Evolutionary conservation across 768 basidiomycete species (phyloP).

Genomic region (Glaciozyma antarctica): DNA sequence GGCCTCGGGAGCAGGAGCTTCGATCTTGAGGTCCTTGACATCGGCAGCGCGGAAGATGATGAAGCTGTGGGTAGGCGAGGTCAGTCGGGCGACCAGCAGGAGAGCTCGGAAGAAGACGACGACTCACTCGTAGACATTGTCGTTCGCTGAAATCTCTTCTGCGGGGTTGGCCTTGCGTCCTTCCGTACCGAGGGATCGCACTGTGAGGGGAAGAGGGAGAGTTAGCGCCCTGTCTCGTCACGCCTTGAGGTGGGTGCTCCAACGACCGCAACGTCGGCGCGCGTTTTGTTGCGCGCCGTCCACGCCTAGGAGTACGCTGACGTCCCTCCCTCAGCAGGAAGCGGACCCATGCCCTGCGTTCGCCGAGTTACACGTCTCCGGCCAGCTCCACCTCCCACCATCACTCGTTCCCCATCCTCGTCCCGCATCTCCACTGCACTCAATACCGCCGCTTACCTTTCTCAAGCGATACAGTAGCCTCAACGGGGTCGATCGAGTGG

Average conservation of each 20-base stretch:
- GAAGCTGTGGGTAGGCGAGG: constrained; percentile 15
- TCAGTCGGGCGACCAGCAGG: not conserved
- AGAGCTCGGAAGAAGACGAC: not conserved
- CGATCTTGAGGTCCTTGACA: constrained; percentile 39
- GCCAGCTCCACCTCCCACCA: not conserved
- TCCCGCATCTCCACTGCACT: too few relatives aligned
- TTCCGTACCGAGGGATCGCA: constrained; percentile 35
- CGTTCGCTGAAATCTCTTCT: constrained; percentile 30
- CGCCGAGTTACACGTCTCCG: not conserved
- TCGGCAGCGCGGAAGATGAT: constrained; percentile 37
- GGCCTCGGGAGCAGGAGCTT: constrained; percentile 30
- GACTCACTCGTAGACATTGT: constrained; percentile 34
- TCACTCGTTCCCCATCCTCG: not conserved
- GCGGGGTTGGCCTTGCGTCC: constrained; percentile 31
- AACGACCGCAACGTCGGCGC: too few relatives aligned
- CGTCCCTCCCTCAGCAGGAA: too few relatives aligned
- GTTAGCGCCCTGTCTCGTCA: not conserved
- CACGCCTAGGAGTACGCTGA: too few relatives aligned
- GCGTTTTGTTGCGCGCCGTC: too few relatives aligned
- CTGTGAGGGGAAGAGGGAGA: not conserved
- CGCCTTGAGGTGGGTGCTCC: too few relatives aligned
- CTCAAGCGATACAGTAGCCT: constrained; percentile 34
- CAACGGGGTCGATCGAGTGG: constrained; percentile 32
- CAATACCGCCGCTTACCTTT: constrained; percentile 10
- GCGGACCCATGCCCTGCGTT: too few relatives aligned